Percentiles rank a stretch among this genome's conserved stretches.
These are phyloP conservation scores for Cystobasidium tubakii DNA, from an alignment of 768 basidiomycete species.

Conservation along the genomic window DNA sequence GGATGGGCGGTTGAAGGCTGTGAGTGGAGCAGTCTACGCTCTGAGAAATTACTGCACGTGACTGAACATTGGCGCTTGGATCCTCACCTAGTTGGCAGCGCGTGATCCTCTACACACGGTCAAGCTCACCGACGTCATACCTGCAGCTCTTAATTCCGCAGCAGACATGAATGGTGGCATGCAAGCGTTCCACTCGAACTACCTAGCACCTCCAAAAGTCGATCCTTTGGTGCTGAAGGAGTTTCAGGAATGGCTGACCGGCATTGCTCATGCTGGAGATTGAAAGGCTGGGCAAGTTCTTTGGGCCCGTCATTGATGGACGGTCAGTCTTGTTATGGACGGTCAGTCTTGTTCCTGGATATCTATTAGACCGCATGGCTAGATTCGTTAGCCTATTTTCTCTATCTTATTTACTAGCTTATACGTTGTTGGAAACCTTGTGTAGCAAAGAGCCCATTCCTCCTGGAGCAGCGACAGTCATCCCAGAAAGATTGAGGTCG, in stretches of 20 bases:
- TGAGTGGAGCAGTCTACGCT: background rate
- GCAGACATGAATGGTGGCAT: conserved; percentile 15
- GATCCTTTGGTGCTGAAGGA: conserved; percentile 11
- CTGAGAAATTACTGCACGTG: background rate
- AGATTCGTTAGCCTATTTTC: too few relatives aligned
- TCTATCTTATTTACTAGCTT: too few relatives aligned
- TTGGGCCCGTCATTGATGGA: too few relatives aligned
- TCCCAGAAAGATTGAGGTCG: too few relatives aligned
- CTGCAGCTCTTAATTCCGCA: background rate
- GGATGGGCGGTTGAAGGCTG: background rate
- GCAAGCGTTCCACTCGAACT: background rate
- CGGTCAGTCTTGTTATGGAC: too few relatives aligned
- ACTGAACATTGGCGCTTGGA: background rate
- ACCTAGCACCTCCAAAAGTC: conserved; percentile 4
- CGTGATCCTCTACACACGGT: conserved; percentile 8
- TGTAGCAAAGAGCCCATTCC: too few relatives aligned
- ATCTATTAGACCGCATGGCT: too few relatives aligned
- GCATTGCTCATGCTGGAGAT: conserved; percentile 14
- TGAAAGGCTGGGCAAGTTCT: background rate
- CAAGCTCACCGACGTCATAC: background rate
- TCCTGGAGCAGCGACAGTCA: too few relatives aligned
- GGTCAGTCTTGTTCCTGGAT: too few relatives aligned
- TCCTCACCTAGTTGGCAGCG: background rate
- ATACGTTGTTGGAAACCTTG: too few relatives aligned
- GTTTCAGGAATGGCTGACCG: conserved; percentile 2